Evolutionary conservation across 768 basidiomycete genomes (phyloP).

Genomic region (Suillus plorans): DNA sequence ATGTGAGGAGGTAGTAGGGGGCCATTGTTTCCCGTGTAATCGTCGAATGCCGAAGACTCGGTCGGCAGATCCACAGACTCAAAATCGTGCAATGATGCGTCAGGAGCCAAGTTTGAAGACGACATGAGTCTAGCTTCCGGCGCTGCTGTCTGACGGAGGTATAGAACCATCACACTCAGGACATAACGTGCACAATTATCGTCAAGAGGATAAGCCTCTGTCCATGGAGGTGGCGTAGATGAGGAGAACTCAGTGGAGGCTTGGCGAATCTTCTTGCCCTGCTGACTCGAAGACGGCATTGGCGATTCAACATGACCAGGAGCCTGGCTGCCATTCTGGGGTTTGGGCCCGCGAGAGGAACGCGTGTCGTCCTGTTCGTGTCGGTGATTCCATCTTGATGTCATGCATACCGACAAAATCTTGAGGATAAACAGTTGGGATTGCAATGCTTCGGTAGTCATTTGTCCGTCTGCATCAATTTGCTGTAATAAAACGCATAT

Average conservation of each 20-base stretch:
- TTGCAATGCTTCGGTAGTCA: conserved; percentile 73
- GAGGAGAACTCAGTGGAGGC: conserved; percentile 42
- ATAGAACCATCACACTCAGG: conserved; percentile 79
- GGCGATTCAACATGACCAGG: conserved; percentile 38
- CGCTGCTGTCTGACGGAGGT: conserved; percentile 69
- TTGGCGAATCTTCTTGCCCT: conserved; percentile 32
- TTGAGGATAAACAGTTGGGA: conserved; percentile 87
- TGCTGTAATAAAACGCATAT: conserved; percentile 39
- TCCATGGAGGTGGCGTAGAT: conserved; percentile 41
- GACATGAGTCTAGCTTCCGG: conserved; percentile 57
- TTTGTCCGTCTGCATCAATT: conserved; percentile 48
- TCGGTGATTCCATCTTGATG: conserved; percentile 66
- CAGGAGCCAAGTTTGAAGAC: conserved; percentile 58
- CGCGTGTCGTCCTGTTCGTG: conserved; percentile 41
- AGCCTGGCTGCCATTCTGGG: conserved; percentile 22
- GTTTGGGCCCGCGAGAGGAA: conserved; percentile 42
- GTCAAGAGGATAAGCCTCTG: conserved; percentile 73
- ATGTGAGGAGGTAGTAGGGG: conserved; percentile 39
- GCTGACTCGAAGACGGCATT: conserved; percentile 28
- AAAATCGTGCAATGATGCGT: conserved; percentile 70
- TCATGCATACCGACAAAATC: conserved; percentile 74
- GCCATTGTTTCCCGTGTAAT: conserved; percentile 17
- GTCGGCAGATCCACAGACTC: conserved; percentile 51
- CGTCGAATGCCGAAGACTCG: conserved; percentile 21
- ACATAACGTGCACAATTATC: conserved; percentile 82